Conservation (phyloP, 805 yeast genomes). For the Barnettozyma sp. region DNA sequence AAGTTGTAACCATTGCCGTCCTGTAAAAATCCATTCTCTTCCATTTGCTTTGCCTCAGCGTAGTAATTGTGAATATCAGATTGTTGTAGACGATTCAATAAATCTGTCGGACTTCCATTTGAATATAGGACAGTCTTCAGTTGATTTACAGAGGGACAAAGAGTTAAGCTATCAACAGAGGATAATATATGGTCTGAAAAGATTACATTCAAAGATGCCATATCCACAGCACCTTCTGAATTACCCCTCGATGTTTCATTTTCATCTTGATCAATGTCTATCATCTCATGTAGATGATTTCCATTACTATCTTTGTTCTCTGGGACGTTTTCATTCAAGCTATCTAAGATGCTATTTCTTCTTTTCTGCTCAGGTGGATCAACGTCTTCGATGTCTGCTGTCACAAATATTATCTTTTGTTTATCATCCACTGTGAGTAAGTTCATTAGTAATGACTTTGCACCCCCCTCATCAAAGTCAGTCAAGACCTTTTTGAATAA, state of each 20-base stretch:
- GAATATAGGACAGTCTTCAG: constrained; percentile 19
- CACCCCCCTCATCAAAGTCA: constrained; percentile 80
- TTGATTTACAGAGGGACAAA: constrained; percentile 18
- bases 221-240: constrained; percentile 3
- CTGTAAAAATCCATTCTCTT: constrained; percentile 5
- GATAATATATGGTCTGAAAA: constrained; percentile 8
- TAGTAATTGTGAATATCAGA: constrained; percentile 8
- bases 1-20: constrained; percentile 14
- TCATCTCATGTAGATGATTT: constrained; percentile 12
- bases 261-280: constrained; percentile 20
- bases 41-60: constrained; percentile 2
- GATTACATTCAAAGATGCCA: constrained; percentile 12
- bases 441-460: constrained; percentile 60
- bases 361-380: constrained; percentile 6
- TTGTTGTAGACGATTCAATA: constrained; percentile 12
- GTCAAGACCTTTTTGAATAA: constrained; percentile 67
- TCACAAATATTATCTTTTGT: constrained; percentile 60
- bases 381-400: constrained; percentile 28
- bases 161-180: constrained; percentile 1
- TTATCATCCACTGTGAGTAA: constrained; percentile 47
- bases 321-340: too few species aligned
- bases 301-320: too few species aligned
- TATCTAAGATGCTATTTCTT: constrained; percentile 9
- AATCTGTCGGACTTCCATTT: constrained; percentile 12
- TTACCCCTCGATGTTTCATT: not conserved